Evolutionary conservation across 2,329 filamentous ascomycete species (phyloP).

Genomic region (Colletotrichum trifolii): DNA sequence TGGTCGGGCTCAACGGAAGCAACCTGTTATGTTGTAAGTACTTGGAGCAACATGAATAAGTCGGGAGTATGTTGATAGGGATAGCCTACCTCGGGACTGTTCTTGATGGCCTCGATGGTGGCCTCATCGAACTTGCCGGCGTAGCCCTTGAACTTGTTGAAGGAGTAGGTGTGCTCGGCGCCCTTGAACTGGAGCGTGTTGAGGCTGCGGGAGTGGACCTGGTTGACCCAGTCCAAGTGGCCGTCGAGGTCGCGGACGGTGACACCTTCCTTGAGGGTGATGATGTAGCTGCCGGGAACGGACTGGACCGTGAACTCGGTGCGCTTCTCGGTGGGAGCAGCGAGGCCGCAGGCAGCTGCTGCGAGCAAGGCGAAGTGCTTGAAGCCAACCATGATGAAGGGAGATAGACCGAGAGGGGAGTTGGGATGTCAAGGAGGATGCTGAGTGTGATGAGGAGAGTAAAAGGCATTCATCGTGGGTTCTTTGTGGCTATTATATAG

Average conservation of each 20-base stretch:
- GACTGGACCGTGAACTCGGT: conserved; percentile 35
- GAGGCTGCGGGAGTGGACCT: conserved; percentile 46
- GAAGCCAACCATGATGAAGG: conserved; percentile 37
- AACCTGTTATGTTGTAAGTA: conserved; percentile 43
- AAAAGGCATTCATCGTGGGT: conserved; percentile 2
- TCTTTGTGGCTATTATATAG: conserved; percentile 16
- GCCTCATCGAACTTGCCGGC: conserved; percentile 54
- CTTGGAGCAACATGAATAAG: accelerated
- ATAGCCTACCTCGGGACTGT: conserved; percentile 52
- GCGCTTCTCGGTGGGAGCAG: conserved; percentile 27
- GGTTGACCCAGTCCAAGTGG: conserved; percentile 44
- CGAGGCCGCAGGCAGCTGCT: conserved; percentile 33
- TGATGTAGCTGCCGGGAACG: conserved; percentile 55
- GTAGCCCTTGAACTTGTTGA: conserved; percentile 54
- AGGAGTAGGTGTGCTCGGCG: conserved; percentile 37
- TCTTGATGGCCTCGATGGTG: conserved; percentile 53
- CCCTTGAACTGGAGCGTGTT: conserved; percentile 43
- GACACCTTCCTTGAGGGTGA: conserved; percentile 55
- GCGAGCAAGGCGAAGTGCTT: conserved; percentile 35
- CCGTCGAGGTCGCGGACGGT: conserved; percentile 39
- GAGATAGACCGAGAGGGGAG: conserved; percentile 14
- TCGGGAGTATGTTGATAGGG: background rate
- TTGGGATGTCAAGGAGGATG: conserved; percentile 21
- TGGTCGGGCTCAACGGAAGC: conserved; percentile 46
- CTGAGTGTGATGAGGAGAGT: conserved; percentile 8